Conservation (phyloP, 345 rosid species). For the Erysimum cheiranthoides region DNA sequence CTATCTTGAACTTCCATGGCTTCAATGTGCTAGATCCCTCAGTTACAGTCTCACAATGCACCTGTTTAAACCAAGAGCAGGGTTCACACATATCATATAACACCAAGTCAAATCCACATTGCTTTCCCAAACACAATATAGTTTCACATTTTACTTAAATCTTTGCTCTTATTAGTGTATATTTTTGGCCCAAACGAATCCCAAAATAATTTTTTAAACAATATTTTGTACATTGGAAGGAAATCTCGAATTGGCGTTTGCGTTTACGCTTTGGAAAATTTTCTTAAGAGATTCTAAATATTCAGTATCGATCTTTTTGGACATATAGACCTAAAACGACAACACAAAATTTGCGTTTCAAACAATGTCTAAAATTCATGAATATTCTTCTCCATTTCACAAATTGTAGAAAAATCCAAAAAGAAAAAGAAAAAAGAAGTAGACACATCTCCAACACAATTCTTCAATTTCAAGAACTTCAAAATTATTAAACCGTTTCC, state of each 20-base stretch:
- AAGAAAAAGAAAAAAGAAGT: too few species aligned
- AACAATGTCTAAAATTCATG: not conserved
- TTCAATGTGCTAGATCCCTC: conserved; percentile 54
- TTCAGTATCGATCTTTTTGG: too few species aligned
- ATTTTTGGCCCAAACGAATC: not conserved
- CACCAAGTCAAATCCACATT: conserved; percentile 2
- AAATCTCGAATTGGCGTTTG: not conserved
- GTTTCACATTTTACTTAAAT: not conserved
- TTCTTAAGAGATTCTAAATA: not conserved
- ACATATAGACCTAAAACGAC: not conserved
- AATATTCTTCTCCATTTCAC: not conserved
- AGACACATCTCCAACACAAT: not conserved
- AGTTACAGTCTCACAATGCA: conserved; percentile 77
- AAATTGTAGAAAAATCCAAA: not conserved
- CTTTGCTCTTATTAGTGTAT: not conserved
- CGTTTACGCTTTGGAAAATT: not conserved
- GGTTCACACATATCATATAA: not conserved
- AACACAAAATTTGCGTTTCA: too few species aligned
- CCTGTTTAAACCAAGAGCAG: conserved; percentile 50
- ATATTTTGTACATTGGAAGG: not conserved
- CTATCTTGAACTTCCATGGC: conserved; percentile 83
- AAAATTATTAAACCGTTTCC: not conserved
- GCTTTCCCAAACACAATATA: conserved; percentile 1
- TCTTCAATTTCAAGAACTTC: conserved; percentile 3
- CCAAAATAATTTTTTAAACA: too few species aligned